Percentiles rank a stretch among this genome's conserved stretches.
phyloP scores from a whole-genome alignment of 371 early-diverging fungal species.

The Vavraia culicis region DNA sequence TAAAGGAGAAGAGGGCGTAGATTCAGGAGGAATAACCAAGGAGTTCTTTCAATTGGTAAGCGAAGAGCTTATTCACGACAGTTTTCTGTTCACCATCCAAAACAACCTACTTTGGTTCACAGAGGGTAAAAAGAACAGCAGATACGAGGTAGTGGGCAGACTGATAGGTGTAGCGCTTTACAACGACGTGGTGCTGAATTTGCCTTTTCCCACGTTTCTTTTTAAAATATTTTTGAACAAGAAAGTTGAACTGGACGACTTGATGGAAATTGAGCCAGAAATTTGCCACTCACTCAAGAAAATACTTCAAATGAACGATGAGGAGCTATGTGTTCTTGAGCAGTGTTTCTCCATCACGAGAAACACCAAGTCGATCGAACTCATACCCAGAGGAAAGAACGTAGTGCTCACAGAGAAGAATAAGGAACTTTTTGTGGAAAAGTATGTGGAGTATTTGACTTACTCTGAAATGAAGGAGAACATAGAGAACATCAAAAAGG shows the following conservation, averaged over 20 bases:
- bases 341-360: constrained; percentile 18
- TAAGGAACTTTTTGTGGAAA: constrained; percentile 49
- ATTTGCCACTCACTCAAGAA: constrained; percentile 40
- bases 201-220: constrained; percentile 46
- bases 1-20: constrained; percentile 51
- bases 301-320: constrained; percentile 42
- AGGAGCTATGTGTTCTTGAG: constrained; percentile 59
- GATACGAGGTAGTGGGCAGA: constrained; percentile 46
- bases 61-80: constrained; percentile 34
- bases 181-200: constrained; percentile 51
- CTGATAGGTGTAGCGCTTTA: constrained; percentile 55
- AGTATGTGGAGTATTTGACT: constrained; percentile 57
- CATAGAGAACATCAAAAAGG: constrained; percentile 55
- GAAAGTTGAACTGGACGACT: constrained; percentile 48
- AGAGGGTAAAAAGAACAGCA: constrained; percentile 40
- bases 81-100: constrained; percentile 44
- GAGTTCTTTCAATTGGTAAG: constrained; percentile 53
- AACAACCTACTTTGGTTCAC: constrained; percentile 48
- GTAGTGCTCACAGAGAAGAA: constrained; percentile 50
- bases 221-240: constrained; percentile 59
- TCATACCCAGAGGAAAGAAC: constrained; percentile 45
- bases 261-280: constrained; percentile 48
- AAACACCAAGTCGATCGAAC: constrained; percentile 23
- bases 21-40: constrained; percentile 57
- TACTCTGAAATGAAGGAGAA: constrained; percentile 52